Base-by-base conservation (phyloP, 1,284 basidiomycete genomes). In the Ganoderma lingzhi region DNA sequence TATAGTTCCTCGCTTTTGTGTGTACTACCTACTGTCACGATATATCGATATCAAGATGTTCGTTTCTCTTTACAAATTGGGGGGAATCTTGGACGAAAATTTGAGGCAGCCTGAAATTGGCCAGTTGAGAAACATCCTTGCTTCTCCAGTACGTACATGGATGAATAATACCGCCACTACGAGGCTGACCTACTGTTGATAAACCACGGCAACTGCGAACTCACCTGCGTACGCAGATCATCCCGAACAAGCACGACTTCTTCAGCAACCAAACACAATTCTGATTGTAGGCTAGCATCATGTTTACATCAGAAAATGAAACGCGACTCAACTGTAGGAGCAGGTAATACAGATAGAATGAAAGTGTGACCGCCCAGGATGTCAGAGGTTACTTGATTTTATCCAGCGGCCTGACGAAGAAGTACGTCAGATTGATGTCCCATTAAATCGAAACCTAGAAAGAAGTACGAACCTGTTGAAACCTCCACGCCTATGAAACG, bases 391-490 rank as follows among this genome's bases (percentile, higher is more conserved):
- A 90, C 80, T 92, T 92, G 80, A 92, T 88, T 82, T 90, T 91
- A 80, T 93, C 91, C 67, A 93, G 78, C 44, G 91, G 90, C 66
- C 88, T 94, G 55, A 61, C 58, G 30, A 63, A 60, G 62, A 63
- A 60, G 62, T 44, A 75, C 59, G 80, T 74, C 62, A 71, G 51
- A 42, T n/a, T 64, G 35, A 6, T 35, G 35, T 23, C 17, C 10
- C 44, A 53, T 3, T 2, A 35, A 30, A 64, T 67, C 42, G 15
- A 23, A 35, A 19, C 35, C 12, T 53, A 41, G 71, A 65, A 14
- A 17, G 28, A 23, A 59, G 67, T 56, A 79, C 83, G 66, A 66
- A 91, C 90, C 94, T 92, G 85, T 97, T 98, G 87, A 98, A 97
- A 66, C 96, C 96, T 74, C 96, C 96, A 73, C 93, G 90, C 72